Conservation (phyloP, 2,329 filamentous ascomycete genomes). For the Aspergillus terreus region DNA sequence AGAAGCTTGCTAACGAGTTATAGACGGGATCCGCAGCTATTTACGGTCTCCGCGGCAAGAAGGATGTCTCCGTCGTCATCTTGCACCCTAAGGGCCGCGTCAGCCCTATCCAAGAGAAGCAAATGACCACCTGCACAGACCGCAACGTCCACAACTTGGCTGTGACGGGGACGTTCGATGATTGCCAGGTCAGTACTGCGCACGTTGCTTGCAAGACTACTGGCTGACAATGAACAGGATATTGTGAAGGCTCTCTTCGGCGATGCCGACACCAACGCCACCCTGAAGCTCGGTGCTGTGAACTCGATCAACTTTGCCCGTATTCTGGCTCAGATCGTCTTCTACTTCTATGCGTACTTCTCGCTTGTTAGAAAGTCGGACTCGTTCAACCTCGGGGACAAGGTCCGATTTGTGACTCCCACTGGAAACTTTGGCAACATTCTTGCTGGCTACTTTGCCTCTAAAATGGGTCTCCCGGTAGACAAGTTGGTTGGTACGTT, state of each 20-base stretch:
- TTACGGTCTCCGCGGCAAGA: conserved; percentile 90
- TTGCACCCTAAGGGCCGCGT: conserved; percentile 88
- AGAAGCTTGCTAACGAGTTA: background rate
- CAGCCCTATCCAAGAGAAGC: conserved; percentile 86
- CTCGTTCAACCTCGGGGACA: conserved; percentile 55
- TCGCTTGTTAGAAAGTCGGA: conserved; percentile 58
- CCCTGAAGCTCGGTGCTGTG: conserved; percentile 81
- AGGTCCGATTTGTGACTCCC: conserved; percentile 79
- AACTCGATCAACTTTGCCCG: conserved; percentile 97
- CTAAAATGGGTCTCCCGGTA: conserved; percentile 80
- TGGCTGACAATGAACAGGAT: conserved; percentile 45
- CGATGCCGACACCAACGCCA: conserved; percentile 77
- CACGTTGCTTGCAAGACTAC: too few relatives aligned
- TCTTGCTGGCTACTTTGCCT: conserved; percentile 82
- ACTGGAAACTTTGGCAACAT: conserved; percentile 98
- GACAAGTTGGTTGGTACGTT: conserved; percentile 67
- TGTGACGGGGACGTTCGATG: conserved; percentile 88
- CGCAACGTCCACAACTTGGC: conserved; percentile 89
- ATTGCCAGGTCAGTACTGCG: conserved; percentile 61
- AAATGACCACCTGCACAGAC: conserved; percentile 94
- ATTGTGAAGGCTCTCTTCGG: conserved; percentile 91
- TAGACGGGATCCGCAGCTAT: conserved; percentile 87
- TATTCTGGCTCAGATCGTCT: conserved; percentile 93
- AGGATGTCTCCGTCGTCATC: conserved; percentile 95
- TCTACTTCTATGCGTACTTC: conserved; percentile 97